These are phyloP conservation scores for Cynara cardunculus DNA, from an alignment of 129 eudicot species.

Conservation along the genomic window DNA sequence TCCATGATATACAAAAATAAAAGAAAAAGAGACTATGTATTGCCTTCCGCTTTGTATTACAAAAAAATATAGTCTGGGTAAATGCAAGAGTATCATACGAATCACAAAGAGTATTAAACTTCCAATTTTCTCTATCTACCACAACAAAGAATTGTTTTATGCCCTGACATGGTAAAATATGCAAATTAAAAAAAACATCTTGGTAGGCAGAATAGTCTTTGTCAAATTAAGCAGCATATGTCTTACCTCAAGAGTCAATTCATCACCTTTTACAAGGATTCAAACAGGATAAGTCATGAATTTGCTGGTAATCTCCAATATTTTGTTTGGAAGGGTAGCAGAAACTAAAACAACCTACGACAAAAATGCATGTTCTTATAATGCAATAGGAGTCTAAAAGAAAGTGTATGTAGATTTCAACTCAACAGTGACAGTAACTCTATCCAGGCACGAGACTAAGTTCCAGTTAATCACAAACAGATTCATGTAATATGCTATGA, in stretches of 20 bases:
- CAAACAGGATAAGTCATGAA: slow-evolving; percentile 99
- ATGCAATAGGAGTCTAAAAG: neutral
- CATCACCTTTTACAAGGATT: no score
- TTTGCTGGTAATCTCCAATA: slow-evolving; percentile 89
- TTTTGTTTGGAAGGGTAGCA: slow-evolving; percentile 96
- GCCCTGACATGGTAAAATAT: slow-evolving; percentile 44
- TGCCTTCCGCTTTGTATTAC: slow-evolving; percentile 95
- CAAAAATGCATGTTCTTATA: no score
- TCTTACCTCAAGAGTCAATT: slow-evolving; percentile 80
- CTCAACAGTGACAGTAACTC: neutral
- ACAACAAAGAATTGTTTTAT: slow-evolving; percentile 96
- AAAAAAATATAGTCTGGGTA: slow-evolving; percentile 91
- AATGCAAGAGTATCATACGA: slow-evolving; percentile 93
- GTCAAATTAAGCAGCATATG: neutral
- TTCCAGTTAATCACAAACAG: neutral
- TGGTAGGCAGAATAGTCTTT: neutral
- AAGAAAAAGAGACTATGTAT: neutral
- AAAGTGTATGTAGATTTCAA: neutral
- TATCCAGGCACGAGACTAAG: neutral
- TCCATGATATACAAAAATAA: no score
- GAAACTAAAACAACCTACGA: slow-evolving; percentile 83
- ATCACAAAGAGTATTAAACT: slow-evolving; percentile 90
- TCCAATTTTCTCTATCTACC: slow-evolving; percentile 94
- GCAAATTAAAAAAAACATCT: neutral
- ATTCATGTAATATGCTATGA: neutral